Evolutionary conservation across 1,284 basidiomycete genomes (phyloP).

Genomic region (Exobasidium cylindrosporum): DNA sequence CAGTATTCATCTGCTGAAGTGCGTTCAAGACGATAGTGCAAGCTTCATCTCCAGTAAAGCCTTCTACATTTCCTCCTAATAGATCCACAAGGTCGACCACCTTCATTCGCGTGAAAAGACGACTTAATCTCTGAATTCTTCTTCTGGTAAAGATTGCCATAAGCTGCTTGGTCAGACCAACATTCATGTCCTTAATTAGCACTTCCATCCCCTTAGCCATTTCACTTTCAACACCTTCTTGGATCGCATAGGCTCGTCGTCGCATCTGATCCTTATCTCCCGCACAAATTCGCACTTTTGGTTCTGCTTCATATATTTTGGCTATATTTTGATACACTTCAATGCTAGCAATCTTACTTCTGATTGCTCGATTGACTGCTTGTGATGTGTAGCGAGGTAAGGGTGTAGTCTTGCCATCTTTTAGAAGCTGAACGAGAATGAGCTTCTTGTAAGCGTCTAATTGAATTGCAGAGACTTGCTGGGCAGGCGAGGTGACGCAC

Average conservation of each 20-base stretch:
- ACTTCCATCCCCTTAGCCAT: background rate
- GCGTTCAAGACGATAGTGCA: background rate
- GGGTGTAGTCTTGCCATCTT: constrained; percentile 62
- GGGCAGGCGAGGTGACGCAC: constrained; percentile 68
- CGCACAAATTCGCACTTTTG: background rate
- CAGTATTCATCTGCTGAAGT: background rate
- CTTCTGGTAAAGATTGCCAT: background rate
- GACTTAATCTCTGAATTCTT: background rate
- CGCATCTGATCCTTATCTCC: background rate
- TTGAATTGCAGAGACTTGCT: constrained; percentile 68
- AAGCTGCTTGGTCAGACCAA: background rate
- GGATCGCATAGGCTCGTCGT: background rate
- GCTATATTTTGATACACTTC: constrained; percentile 18
- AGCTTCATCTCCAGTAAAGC: background rate
- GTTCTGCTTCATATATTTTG: constrained; percentile 16
- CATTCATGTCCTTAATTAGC: background rate
- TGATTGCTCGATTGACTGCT: constrained; percentile 7
- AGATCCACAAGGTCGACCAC: background rate
- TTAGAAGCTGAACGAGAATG: constrained; percentile 70
- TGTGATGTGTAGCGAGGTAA: constrained; percentile 9
- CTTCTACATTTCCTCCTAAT: background rate
- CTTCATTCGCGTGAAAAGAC: background rate
- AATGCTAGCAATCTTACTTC: constrained; percentile 17
- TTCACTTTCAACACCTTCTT: background rate
- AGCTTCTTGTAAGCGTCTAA: constrained; percentile 81